Conservation (phyloP, 495 filamentous ascomycete species). For the Xylaria acuta region DNA sequence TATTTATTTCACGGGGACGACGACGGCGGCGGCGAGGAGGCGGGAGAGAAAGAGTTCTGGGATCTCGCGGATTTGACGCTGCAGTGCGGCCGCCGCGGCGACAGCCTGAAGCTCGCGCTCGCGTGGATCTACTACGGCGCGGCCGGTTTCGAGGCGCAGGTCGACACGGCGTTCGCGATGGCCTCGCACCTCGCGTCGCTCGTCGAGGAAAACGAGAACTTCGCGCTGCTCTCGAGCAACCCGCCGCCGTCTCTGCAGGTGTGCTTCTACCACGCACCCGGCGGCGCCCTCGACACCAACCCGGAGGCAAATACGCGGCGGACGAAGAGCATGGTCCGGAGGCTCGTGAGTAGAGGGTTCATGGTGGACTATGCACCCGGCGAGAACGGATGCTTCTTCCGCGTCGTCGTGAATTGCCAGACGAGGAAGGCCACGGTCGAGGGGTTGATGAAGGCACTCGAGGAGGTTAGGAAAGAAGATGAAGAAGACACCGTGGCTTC, state of each 20-base stretch:
- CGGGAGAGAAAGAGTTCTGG: slow-evolving; percentile 65
- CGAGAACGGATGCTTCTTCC: slow-evolving; percentile 79
- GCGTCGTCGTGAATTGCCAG: slow-evolving; percentile 83
- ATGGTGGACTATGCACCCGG: slow-evolving; percentile 95
- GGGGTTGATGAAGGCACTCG: slow-evolving; percentile 74
- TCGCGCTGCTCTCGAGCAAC: slow-evolving; percentile 73
- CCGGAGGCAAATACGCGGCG: slow-evolving; percentile 68
- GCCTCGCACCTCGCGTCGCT: slow-evolving; percentile 69
- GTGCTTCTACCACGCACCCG: slow-evolving; percentile 85
- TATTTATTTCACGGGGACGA: slow-evolving; percentile 80
- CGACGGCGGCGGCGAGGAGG: slow-evolving; percentile 33
- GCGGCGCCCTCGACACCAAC: slow-evolving; percentile 56
- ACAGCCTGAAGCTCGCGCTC: slow-evolving; percentile 85
- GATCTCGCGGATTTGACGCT: slow-evolving; percentile 94
- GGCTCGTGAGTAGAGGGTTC: slow-evolving; percentile 75
- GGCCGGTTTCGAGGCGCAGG: slow-evolving; percentile 60
- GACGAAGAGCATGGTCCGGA: slow-evolving; percentile 71
- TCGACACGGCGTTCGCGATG: slow-evolving; percentile 71
- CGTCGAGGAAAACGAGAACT: slow-evolving; percentile 59
- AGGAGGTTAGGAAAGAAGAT: slow-evolving; percentile 63
- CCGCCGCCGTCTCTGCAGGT: slow-evolving; percentile 92
- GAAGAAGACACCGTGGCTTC: neutral
- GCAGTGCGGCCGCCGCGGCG: slow-evolving; percentile 87
- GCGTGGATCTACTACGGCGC: slow-evolving; percentile 87
- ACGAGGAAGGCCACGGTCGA: slow-evolving; percentile 78